Conservation (phyloP, 1,284 basidiomycete species). For the Ceratobasidium sp. region DNA sequence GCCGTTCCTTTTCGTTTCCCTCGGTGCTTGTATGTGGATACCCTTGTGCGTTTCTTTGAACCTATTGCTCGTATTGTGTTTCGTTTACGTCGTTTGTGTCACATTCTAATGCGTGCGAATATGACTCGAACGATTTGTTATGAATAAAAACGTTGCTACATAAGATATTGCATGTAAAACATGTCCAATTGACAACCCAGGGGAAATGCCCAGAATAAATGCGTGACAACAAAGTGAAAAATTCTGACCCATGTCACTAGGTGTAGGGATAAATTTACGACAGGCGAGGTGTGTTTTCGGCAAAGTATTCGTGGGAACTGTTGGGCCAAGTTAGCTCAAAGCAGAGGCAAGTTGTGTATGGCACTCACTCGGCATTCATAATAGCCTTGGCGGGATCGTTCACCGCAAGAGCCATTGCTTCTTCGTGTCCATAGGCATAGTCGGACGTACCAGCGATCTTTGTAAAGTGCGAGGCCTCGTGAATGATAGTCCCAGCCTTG, state of each 20-base stretch:
- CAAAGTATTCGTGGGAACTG: slow-evolving; percentile 46
- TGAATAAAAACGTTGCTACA: slow-evolving; percentile 13
- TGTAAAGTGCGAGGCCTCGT: slow-evolving; percentile 44
- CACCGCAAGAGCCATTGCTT: slow-evolving; percentile 33
- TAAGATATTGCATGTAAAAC: not conserved
- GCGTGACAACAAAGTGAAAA: not conserved
- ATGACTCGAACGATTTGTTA: not conserved
- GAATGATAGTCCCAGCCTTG: slow-evolving; percentile 45
- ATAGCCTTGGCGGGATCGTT: slow-evolving; percentile 18
- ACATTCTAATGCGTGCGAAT: slow-evolving; percentile 10
- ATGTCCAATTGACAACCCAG: not conserved
- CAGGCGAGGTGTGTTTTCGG: slow-evolving; percentile 38
- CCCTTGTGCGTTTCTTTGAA: not conserved
- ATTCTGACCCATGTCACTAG: not conserved
- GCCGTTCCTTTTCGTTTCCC: slow-evolving; percentile 1
- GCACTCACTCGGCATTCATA: slow-evolving; percentile 45
- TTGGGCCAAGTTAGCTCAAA: not conserved
- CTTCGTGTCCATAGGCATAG: slow-evolving; percentile 42
- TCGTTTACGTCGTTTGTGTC: not conserved
- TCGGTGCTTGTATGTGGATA: slow-evolving; percentile 33
- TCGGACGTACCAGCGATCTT: slow-evolving; percentile 41
- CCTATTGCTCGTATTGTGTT: not conserved
- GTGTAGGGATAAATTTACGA: slow-evolving; percentile 12
- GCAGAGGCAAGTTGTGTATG: not conserved
- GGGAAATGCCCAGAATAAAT: not conserved